These are phyloP conservation scores for Beta corolliflora DNA, from an alignment of 179 eudicot genomes.

Conservation along the genomic window DNA sequence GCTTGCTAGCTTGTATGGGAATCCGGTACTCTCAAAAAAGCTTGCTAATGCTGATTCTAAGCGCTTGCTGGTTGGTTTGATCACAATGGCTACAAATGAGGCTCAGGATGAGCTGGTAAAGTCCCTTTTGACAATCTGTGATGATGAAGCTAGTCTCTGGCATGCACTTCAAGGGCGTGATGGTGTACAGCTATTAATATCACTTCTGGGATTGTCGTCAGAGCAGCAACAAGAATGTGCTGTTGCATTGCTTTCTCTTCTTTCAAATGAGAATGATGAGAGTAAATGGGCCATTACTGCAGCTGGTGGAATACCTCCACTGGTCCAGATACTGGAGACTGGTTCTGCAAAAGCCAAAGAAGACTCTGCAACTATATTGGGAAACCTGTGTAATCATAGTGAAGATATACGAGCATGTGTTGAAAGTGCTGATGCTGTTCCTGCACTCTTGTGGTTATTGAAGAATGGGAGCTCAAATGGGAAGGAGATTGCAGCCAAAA, in stretches of 20 bases:
- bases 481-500: conserved; percentile 93
- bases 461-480: conserved; percentile 97
- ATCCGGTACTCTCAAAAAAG: conserved; percentile 63
- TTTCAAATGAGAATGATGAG: conserved; percentile 92
- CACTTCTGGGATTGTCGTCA: conserved; percentile 97
- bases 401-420: conserved; percentile 99
- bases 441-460: conserved; percentile 95
- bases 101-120: conserved; percentile 87
- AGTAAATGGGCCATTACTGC: conserved; percentile 99
- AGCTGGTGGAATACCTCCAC: conserved; percentile 99
- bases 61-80: conserved; percentile 88
- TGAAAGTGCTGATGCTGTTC: conserved; percentile 99
- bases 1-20: conserved; percentile 94
- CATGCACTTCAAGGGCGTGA: conserved; percentile 94
- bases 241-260: conserved; percentile 86
- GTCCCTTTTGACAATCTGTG: conserved; percentile 82
- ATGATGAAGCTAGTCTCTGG: conserved; percentile 82
- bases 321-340: conserved; percentile 95
- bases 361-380: conserved; percentile 91
- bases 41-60: conserved; percentile 91
- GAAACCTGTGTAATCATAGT: conserved; percentile 98
- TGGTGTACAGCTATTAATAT: conserved; percentile 94
- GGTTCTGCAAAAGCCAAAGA: conserved; percentile 98
- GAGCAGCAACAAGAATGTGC: conserved; percentile 99
- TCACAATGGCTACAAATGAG: conserved; percentile 93